Base-by-base conservation (phyloP, 345 rosid genomes). In the Barbarea vulgaris region DNA sequence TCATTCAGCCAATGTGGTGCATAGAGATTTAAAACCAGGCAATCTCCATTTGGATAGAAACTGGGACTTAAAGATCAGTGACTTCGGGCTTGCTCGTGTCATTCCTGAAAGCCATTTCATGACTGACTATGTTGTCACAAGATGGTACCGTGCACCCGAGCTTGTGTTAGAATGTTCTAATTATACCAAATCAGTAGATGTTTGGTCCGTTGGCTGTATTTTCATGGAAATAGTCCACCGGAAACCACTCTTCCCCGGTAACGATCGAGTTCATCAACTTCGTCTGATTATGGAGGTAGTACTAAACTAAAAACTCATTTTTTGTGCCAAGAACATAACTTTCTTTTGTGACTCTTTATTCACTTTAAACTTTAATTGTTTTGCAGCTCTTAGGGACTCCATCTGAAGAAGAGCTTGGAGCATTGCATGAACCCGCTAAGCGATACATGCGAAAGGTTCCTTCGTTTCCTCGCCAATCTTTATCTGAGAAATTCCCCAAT, bases 91-190 rank as follows among this genome's bases (percentile, higher is more conserved):
- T 17, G 96, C 96, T 74, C 95, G 96, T 79, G 91, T 83, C 55
- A 83, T 89, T 66, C 85, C 96, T n/a, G 98, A 91, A 78, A 85
- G 83, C 79, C 89, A 88, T 84, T 76, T 84, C 68, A 94, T 88
- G 96, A 91, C 92, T 33, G 91, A 90, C 59, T 88, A 91, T 76
- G 97, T 94, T 59, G 89, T 87, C 73, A 90, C 96, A 52, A 88
- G 98, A 80, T 94, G 97, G 98, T 94, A 94, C 69, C 88, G 98
- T 12, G 91, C 97, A 52, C 98, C 98, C 3, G 98, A 94, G 80
- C 86, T 94, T 75, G 64, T 94, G 51, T 73, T 94, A 60, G 85
- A 87, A 82, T 90, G 96, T 30, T 85, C 87, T 64, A 89, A 87
- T 70, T 94, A 91, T 62, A 91, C 95, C 12, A 81, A 91, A 47